Percentiles rank a stretch among this genome's conserved stretches.
Evolutionary conservation across 2,329 filamentous ascomycete species (phyloP).

Genomic region (Rutstroemia sp.): DNA sequence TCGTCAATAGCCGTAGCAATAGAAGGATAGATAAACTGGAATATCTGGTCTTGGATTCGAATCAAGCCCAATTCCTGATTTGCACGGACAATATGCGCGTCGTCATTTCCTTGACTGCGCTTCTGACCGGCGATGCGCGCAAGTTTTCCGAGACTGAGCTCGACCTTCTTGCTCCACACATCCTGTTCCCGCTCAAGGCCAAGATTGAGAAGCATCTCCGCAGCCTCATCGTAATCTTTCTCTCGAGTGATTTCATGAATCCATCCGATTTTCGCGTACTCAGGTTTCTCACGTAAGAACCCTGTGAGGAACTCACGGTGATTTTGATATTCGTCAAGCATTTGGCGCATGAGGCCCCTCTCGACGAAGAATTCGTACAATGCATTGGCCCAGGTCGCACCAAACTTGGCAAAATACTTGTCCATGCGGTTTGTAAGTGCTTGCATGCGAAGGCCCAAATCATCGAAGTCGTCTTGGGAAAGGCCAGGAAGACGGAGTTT

Average conservation of each 20-base stretch:
- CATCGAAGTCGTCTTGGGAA: slow-evolving; percentile 7
- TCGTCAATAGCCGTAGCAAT: slow-evolving; percentile 71
- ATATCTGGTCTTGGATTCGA: slow-evolving; percentile 72
- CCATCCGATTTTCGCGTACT: slow-evolving; percentile 78
- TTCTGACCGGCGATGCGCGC: slow-evolving; percentile 56
- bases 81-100: slow-evolving; percentile 31
- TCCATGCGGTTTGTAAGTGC: slow-evolving; percentile 26
- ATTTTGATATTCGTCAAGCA: slow-evolving; percentile 67
- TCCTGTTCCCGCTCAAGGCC: slow-evolving; percentile 68
- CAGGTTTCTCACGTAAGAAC: slow-evolving; percentile 66
- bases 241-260: slow-evolving; percentile 84
- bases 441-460: slow-evolving; percentile 4
- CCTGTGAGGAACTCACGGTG: slow-evolving; percentile 63
- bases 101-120: slow-evolving; percentile 34
- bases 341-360: slow-evolving; percentile 54
- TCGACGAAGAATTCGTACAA: slow-evolving; percentile 74
- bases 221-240: slow-evolving; percentile 66
- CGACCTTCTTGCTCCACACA: slow-evolving; percentile 88
- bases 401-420: slow-evolving; percentile 42
- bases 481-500: slow-evolving; percentile 7
- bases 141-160: slow-evolving; percentile 84
- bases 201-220: slow-evolving; percentile 60
- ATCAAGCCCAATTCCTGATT: slow-evolving; percentile 36
- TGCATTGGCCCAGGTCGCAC: slow-evolving; percentile 51
- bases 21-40: slow-evolving; percentile 60